phyloP scores from a whole-genome alignment of 371 early-diverging fungal genomes.

The Smittium mucronatum region DNA sequence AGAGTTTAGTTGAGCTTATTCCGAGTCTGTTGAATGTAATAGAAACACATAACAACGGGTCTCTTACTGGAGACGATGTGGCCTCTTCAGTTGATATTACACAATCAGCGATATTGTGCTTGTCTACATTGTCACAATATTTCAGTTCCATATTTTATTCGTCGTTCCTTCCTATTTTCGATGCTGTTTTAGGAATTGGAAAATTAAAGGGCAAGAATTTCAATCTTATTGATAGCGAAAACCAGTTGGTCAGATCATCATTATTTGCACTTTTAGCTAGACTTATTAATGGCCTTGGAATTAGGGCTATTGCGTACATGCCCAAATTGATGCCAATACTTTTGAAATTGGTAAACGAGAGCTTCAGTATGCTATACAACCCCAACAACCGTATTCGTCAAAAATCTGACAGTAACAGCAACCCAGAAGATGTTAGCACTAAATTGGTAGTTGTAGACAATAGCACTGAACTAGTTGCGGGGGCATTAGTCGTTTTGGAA shows the following conservation, averaged over 20 bases:
- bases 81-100: constrained; percentile 41
- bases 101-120: constrained; percentile 66
- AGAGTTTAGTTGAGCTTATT: not conserved
- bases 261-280: constrained; percentile 52
- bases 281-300: constrained; percentile 58
- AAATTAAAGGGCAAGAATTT: constrained; percentile 28
- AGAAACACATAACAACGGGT: not conserved
- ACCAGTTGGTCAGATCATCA: constrained; percentile 54
- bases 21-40: not conserved
- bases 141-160: constrained; percentile 50
- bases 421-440: not conserved
- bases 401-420: not conserved
- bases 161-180: constrained; percentile 45
- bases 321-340: constrained; percentile 70
- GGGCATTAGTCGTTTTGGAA: constrained; percentile 55
- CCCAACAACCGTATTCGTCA: not conserved
- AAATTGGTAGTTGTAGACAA: not conserved
- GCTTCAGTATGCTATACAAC: not conserved
- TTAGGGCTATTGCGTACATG: constrained; percentile 68
- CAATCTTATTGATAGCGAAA: constrained; percentile 25
- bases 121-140: constrained; percentile 54
- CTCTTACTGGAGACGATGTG: not conserved
- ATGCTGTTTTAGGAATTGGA: constrained; percentile 40
- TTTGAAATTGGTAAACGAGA: constrained; percentile 14
- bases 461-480: constrained; percentile 14